Evolutionary conservation across 73 alveolate genomes (phyloP).

Genomic region (Paramecium biaurelia): DNA sequence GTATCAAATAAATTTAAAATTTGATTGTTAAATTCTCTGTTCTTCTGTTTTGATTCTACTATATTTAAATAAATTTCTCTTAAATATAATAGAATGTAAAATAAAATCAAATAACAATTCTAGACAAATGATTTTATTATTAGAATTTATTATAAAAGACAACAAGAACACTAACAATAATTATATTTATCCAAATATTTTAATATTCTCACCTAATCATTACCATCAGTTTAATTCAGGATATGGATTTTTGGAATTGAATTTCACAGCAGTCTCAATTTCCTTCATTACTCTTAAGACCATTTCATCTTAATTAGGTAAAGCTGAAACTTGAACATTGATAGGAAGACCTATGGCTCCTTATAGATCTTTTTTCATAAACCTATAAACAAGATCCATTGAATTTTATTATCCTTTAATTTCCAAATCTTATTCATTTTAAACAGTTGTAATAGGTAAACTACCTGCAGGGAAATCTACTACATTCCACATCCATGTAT

Average conservation of each 20-base stretch:
- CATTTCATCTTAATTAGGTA: slow-evolving; percentile 72
- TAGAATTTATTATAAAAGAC: too few species aligned
- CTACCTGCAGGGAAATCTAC: slow-evolving; percentile 59
- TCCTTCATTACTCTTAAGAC: slow-evolving; percentile 71
- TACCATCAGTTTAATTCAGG: neutral
- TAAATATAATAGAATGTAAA: too few species aligned
- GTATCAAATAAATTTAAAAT: neutral
- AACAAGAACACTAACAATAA: too few species aligned
- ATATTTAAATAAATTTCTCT: too few species aligned
- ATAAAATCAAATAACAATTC: too few species aligned
- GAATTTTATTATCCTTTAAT: neutral
- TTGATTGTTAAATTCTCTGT: neutral
- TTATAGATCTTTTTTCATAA: slow-evolving; percentile 39
- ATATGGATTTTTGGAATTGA: neutral
- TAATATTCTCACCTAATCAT: neutral
- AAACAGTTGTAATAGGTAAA: slow-evolving; percentile 1
- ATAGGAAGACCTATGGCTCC: slow-evolving; percentile 82
- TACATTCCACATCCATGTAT: slow-evolving; percentile 63
- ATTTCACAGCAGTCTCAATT: slow-evolving; percentile 61
- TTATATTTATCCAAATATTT: too few species aligned
- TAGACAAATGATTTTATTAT: too few species aligned
- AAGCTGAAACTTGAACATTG: slow-evolving; percentile 68
- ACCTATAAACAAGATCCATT: neutral
- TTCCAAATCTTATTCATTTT: neutral
- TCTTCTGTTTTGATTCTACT: neutral